A percentile compares a stretch with the other conserved stretches of the same genome.
phyloP scores from a whole-genome alignment of 306 rosid genomes.

The Argentina anserina region DNA sequence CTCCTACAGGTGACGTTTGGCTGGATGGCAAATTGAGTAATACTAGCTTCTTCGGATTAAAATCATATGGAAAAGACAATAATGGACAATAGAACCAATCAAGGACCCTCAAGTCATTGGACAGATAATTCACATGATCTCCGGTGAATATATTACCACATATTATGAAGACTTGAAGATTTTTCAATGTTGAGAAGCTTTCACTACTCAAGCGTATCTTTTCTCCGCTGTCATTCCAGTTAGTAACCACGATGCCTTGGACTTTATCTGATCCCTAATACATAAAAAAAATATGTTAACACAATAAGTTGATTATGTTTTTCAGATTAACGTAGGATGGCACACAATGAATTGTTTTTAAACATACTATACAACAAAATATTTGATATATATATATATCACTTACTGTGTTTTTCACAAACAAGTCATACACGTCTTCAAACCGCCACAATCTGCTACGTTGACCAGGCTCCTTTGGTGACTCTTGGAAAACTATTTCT shows the following conservation, averaged over 20 bases:
- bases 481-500: slow-evolving; percentile 19
- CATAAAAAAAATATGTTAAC: too few species aligned
- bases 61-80: neutral
- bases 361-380: neutral
- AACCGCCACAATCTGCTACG: slow-evolving; percentile 27
- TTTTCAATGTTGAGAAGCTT: neutral
- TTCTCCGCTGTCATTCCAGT: neutral
- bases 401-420: neutral
- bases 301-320: too few species aligned
- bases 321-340: too few species aligned
- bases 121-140: neutral
- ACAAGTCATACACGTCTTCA: slow-evolving; percentile 21
- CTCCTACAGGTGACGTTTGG: neutral
- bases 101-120: neutral
- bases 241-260: neutral
- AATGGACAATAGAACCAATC: neutral
- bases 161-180: neutral
- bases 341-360: neutral
- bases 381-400: too few species aligned
- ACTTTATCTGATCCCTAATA: neutral
- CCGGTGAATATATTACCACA: neutral
- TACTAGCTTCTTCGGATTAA: neutral
- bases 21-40: neutral
- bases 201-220: neutral
- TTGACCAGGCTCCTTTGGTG: slow-evolving; percentile 12